A percentile compares a stretch with the other conserved stretches of the same genome.
phyloP scores from a whole-genome alignment of 345 rosid genomes.

The Salix viminalis region DNA sequence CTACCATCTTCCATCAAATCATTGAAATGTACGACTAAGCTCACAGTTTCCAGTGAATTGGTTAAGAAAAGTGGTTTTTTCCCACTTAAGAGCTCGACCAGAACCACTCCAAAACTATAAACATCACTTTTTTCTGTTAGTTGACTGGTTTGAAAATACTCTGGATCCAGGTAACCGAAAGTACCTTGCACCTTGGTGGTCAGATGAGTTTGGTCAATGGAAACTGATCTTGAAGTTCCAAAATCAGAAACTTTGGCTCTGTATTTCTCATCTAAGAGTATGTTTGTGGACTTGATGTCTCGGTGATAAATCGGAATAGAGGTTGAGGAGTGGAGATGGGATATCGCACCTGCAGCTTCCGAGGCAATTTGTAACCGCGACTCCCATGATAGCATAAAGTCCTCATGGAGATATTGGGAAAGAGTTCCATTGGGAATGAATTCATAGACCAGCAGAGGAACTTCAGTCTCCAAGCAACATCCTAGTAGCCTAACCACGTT shows the following conservation, averaged over 20 bases:
- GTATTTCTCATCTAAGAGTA: conserved; percentile 18
- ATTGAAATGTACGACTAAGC: conserved; percentile 16
- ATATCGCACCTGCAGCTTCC: conserved; percentile 18
- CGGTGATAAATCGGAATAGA: conserved; percentile 15
- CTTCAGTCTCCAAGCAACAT: conserved; percentile 13
- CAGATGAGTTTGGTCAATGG: conserved; percentile 18
- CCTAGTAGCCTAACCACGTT: conserved; percentile 14
- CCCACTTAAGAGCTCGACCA: conserved; percentile 12
- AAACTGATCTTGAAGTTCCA: conserved; percentile 17
- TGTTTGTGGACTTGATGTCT: conserved; percentile 17
- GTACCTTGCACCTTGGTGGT: conserved; percentile 29
- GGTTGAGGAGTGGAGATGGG: conserved; percentile 17
- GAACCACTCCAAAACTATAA: conserved; percentile 30
- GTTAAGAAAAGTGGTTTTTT: conserved; percentile 13
- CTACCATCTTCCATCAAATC: conserved; percentile 6
- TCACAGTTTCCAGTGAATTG: conserved; percentile 1
- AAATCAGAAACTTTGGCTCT: conserved; percentile 26
- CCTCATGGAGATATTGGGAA: conserved; percentile 5
- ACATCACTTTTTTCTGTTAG: conserved; percentile 23
- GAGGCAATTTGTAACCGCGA: conserved; percentile 16
- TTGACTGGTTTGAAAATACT: conserved; percentile 12
- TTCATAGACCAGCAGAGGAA: conserved; percentile 9
- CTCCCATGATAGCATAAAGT: conserved; percentile 7
- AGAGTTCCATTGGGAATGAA: conserved; percentile 15
- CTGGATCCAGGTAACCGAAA: conserved; percentile 27